These are phyloP conservation scores for Russula griseocarnosa DNA, from an alignment of 768 basidiomycete genomes.

Conservation along the genomic window DNA sequence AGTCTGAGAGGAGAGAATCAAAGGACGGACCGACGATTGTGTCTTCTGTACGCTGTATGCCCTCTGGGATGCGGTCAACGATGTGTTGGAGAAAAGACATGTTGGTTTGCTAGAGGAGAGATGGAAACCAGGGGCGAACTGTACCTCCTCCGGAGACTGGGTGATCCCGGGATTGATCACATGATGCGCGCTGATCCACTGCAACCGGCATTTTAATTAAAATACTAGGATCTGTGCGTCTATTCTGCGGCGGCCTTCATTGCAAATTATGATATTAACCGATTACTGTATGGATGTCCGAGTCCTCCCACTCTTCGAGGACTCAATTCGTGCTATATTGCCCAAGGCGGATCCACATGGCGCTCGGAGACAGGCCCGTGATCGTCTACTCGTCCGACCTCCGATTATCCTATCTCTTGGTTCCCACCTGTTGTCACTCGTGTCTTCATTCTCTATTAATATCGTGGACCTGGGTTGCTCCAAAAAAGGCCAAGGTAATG, in stretches of 20 bases:
- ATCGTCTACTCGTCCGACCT: not conserved
- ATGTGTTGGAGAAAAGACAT: slow-evolving; percentile 23
- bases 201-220: too few species aligned
- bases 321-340: not conserved
- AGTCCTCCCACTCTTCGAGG: not conserved
- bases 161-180: too few species aligned
- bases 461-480: not conserved
- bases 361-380: not conserved
- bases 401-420: not conserved
- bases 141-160: too few species aligned
- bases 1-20: not conserved
- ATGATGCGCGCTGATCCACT: too few species aligned
- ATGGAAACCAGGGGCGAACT: too few species aligned
- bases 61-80: slow-evolving; percentile 29
- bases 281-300: not conserved
- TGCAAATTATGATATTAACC: not conserved
- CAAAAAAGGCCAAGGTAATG: not conserved
- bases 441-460: not conserved
- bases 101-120: not conserved
- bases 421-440: not conserved
- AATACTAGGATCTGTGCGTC: not conserved
- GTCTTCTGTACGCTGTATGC: slow-evolving; percentile 29
- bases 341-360: not conserved
- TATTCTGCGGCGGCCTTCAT: not conserved
- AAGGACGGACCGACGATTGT: slow-evolving; percentile 27